These are phyloP conservation scores for Xylaria sp. DNA, from an alignment of 2,329 filamentous ascomycete species.

Conservation along the genomic window DNA sequence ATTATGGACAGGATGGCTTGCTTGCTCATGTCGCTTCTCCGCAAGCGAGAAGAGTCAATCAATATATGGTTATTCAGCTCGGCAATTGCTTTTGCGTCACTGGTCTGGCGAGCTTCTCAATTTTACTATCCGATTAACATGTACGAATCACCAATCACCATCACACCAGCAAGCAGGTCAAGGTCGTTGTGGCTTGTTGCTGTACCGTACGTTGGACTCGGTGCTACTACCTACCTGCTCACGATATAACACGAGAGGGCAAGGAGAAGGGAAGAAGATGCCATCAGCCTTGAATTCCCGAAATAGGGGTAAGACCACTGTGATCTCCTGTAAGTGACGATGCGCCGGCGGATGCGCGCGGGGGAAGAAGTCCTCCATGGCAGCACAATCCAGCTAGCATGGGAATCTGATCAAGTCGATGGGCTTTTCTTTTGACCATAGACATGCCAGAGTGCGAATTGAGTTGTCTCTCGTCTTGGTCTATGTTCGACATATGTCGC, in stretches of 20 bases:
- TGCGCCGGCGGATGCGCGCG: constrained; percentile 16
- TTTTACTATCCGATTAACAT: constrained; percentile 7
- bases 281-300: constrained; percentile 38
- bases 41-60: constrained; percentile 21
- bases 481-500: constrained; percentile 27
- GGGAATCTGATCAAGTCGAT: background rate
- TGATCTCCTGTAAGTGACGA: constrained; percentile 27
- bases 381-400: constrained; percentile 19
- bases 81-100: constrained; percentile 30
- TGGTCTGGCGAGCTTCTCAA: constrained; percentile 11
- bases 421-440: constrained; percentile 6
- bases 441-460: constrained; percentile 30
- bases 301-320: constrained; percentile 33
- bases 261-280: constrained; percentile 11
- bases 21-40: background rate
- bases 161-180: constrained; percentile 15
- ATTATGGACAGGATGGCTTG: constrained; percentile 1
- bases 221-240: constrained; percentile 19
- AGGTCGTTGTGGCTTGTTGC: constrained; percentile 19
- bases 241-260: constrained; percentile 3
- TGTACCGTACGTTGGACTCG: constrained; percentile 15
- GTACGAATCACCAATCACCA: constrained; percentile 8
- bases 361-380: constrained; percentile 15
- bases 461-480: constrained; percentile 22
- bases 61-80: constrained; percentile 29